A percentile compares a stretch with the other conserved stretches of the same genome.
Conservation (phyloP, 1,284 basidiomycete genomes). For the Ceratobasidium papillatum region DNA sequence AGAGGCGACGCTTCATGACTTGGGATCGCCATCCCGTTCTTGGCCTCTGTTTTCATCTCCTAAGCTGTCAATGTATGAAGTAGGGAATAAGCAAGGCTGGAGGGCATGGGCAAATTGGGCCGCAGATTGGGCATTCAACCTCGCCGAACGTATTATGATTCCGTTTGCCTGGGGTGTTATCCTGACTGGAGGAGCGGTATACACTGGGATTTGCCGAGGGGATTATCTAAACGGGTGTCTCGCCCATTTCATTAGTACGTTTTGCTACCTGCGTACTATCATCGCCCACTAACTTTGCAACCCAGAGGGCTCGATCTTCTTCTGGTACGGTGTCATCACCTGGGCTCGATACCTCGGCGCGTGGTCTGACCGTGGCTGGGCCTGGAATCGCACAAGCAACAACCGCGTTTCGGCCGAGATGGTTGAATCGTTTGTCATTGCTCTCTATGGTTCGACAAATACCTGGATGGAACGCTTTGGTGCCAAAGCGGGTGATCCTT, state of each 20-base stretch:
- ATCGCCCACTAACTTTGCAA: not conserved
- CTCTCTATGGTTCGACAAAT: constrained; percentile 89
- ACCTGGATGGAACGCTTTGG: constrained; percentile 98
- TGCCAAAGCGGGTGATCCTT: constrained; percentile 80
- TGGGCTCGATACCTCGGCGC: constrained; percentile 93
- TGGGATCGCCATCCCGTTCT: constrained; percentile 4
- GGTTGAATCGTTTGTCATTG: constrained; percentile 87
- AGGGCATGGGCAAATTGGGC: not conserved
- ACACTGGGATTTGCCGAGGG: constrained; percentile 83
- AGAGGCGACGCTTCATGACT: constrained; percentile 29
- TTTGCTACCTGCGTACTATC: constrained; percentile 41
- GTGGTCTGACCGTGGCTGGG: constrained; percentile 90
- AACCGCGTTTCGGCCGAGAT: constrained; percentile 76
- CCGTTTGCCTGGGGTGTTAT: constrained; percentile 73
- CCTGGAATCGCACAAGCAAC: constrained; percentile 82
- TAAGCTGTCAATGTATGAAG: constrained; percentile 14
- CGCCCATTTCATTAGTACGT: constrained; percentile 91
- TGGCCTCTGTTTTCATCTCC: constrained; percentile 36
- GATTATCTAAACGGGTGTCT: constrained; percentile 83
- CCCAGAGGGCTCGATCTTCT: constrained; percentile 87
- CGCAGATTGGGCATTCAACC: constrained; percentile 59
- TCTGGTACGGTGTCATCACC: constrained; percentile 87
- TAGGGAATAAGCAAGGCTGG: constrained; percentile 1
- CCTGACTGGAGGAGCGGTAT: constrained; percentile 76
- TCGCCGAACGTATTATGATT: constrained; percentile 69